phyloP scores from a whole-genome alignment of 2,329 filamentous ascomycete genomes.

The Sporothrix variecibatus region DNA sequence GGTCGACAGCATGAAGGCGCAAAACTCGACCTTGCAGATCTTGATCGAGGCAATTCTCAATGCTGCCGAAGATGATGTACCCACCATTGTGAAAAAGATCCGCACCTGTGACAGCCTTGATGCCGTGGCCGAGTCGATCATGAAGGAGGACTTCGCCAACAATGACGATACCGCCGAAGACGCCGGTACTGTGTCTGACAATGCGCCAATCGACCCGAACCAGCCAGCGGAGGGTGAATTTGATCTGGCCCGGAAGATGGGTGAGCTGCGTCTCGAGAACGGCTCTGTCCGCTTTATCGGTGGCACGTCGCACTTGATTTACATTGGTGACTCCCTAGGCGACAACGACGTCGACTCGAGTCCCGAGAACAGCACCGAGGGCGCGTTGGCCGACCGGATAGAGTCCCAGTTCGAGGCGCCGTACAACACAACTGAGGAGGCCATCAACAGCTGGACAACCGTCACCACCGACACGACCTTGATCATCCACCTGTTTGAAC shows the following conservation, averaged over 20 bases:
- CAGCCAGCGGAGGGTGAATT: constrained; percentile 62
- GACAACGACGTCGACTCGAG: constrained; percentile 27
- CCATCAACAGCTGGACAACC: constrained; percentile 81
- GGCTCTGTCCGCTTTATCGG: constrained; percentile 89
- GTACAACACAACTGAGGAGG: constrained; percentile 57
- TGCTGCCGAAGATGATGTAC: constrained; percentile 82
- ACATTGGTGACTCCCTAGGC: constrained; percentile 59
- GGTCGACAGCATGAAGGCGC: constrained; percentile 82
- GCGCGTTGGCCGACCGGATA: constrained; percentile 40
- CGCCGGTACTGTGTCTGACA: constrained; percentile 43
- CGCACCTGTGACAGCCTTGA: constrained; percentile 77
- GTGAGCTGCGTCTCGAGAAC: constrained; percentile 82
- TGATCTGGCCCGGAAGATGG: constrained; percentile 90
- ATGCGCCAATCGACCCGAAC: constrained; percentile 39
- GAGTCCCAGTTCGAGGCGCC: constrained; percentile 48
- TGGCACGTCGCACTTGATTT: constrained; percentile 90
- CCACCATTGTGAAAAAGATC: constrained; percentile 79
- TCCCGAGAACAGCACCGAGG: not conserved
- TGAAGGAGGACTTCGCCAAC: constrained; percentile 42
- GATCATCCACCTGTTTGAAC: constrained; percentile 82
- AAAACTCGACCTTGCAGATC: constrained; percentile 85
- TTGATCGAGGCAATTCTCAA: constrained; percentile 91
- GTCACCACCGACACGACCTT: constrained; percentile 79
- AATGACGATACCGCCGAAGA: constrained; percentile 39
- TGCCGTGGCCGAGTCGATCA: constrained; percentile 54